Evolutionary conservation across 306 rosid species (phyloP), one percentile per base, ranked within the genome.

Genomic region (Hylodesmum podocarpum): DNA sequence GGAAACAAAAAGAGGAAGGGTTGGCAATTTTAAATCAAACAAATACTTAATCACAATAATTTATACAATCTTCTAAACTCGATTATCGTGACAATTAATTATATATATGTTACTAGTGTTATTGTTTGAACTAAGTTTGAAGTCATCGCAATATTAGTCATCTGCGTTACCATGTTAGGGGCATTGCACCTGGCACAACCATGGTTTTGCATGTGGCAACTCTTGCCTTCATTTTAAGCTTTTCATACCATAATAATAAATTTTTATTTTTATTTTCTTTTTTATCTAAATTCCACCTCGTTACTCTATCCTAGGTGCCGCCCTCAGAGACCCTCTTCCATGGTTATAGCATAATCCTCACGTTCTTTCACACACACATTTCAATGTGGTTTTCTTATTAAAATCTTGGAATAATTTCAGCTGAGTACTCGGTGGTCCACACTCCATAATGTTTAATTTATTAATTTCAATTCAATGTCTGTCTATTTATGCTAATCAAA

Each of bases 101-200:
- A n/a, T 27, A 57, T 27, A n/a, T 39, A 10, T 10, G n/a, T n/a
- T n/a, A 37, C 8, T 13, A 55, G 33, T 3, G 6, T 5, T 27
- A 4, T 13, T 25, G 64, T 57, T 57, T 27, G 44, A 39, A 39
- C 44, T 9, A 39, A 39, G 44, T 39, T 39, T 1, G 65, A 57
- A 57, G 65, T 51, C 28, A 51, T 51, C 2, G 2, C 28, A 19
- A 19, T 21, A n/a, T 58, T 27, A 58, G 40, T 1, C 40, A 27
- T 57, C 3, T 12, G 36, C 61, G 4, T 55, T 12, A 53, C 16
- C 64, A 16, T 15, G 83, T 50, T 83, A 75, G 83, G 72, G 67
- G 79, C 90, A 70, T 27, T 86, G 94, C 89, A 91, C 87, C 84
- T 91, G 89, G 90, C 84, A 71, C 57, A 39, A 84, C 89, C 81